phyloP scores from a whole-genome alignment of 148 eudicot species.

The Salicornia ramosissima region DNA sequence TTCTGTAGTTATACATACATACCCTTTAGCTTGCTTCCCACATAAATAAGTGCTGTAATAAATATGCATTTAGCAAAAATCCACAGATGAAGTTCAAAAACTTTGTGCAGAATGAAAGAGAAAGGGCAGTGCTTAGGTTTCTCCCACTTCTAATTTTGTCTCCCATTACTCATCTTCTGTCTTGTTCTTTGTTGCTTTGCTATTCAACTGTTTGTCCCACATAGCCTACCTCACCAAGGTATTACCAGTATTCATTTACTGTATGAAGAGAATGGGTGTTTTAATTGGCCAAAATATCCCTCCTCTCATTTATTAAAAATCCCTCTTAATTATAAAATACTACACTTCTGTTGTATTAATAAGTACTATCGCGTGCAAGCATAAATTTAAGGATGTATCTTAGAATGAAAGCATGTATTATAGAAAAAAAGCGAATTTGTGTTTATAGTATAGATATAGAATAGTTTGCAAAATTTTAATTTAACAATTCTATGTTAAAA shows the following conservation, averaged over 20 bases:
- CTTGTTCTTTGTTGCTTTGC: neutral
- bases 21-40: neutral
- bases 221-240: neutral
- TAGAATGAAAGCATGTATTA: no score
- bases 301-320: no score
- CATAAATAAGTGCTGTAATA: neutral
- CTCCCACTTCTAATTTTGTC: neutral
- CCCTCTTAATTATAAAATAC: no score
- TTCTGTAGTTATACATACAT: neutral
- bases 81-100: neutral
- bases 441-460: no score
- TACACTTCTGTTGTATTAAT: no score
- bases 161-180: neutral
- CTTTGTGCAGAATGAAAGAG: slow-evolving; percentile 4
- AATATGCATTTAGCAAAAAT: neutral
- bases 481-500: no score
- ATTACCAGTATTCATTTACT: neutral
- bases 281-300: no score
- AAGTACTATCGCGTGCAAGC: no score
- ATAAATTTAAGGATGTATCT: no score
- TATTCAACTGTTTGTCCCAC: neutral
- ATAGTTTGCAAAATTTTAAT: no score
- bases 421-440: no score
- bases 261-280: no score
- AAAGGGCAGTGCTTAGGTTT: slow-evolving; percentile 2